Percentiles rank a stretch among this genome's conserved stretches.
These are phyloP conservation scores for Sclerotinia sclerotiorum DNA, from an alignment of 2,329 filamentous ascomycete genomes.

Conservation along the genomic window DNA sequence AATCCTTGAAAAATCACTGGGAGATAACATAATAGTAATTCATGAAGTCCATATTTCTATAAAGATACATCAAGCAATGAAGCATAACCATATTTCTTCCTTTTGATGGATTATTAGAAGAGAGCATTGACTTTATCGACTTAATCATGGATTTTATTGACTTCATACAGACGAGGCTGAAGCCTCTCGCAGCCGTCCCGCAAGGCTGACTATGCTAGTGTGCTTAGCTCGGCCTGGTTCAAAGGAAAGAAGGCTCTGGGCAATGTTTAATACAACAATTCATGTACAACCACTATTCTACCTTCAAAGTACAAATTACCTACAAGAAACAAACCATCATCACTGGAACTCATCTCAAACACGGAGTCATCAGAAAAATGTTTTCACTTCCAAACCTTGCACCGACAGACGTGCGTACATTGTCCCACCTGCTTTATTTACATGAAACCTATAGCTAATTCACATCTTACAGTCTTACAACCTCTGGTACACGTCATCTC, in stretches of 20 bases:
- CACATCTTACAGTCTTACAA: conserved; percentile 59
- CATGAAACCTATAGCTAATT: conserved; percentile 16
- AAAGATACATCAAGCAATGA: not conserved
- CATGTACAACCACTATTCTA: not conserved
- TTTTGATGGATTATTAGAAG: not conserved
- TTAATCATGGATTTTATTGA: too few relatives aligned
- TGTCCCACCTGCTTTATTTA: conserved; percentile 20
- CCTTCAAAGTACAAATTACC: not conserved
- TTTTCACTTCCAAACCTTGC: conserved; percentile 65
- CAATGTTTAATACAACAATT: not conserved
- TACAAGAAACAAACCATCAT: not conserved
- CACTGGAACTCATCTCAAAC: not conserved
- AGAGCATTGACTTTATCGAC: not conserved
- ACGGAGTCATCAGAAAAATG: conserved; percentile 40
- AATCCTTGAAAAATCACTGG: not conserved
- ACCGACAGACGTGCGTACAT: conserved; percentile 63
- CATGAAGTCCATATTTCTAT: not conserved
- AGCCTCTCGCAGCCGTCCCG: not conserved
- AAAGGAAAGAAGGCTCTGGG: not conserved
- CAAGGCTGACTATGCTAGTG: not conserved
- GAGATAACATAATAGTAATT: not conserved
- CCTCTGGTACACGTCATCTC: conserved; percentile 69
- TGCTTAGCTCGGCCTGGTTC: not conserved
- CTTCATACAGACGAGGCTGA: not conserved
- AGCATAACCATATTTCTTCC: too few relatives aligned